Conservation (phyloP, 768 basidiomycete species). For the Paxillus rubicundulus region DNA sequence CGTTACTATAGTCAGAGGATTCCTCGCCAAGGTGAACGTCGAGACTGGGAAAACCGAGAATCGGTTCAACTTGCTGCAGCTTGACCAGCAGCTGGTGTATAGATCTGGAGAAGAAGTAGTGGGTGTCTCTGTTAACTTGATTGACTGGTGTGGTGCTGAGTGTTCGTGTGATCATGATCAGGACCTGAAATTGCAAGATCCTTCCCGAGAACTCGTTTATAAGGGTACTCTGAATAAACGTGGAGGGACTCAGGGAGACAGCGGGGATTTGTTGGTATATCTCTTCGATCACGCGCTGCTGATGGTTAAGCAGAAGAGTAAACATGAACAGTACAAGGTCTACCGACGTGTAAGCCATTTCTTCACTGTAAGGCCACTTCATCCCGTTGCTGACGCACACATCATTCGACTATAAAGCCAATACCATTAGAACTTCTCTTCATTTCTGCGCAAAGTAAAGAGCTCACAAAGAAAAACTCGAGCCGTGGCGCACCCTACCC, state of each 20-base stretch:
- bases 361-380: neutral
- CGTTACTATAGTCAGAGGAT: slow-evolving; percentile 72
- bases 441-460: slow-evolving; percentile 59
- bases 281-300: slow-evolving; percentile 95
- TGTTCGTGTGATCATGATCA: slow-evolving; percentile 28
- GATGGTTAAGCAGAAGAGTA: slow-evolving; percentile 93
- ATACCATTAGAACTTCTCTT: slow-evolving; percentile 93
- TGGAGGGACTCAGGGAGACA: slow-evolving; percentile 65
- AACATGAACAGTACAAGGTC: slow-evolving; percentile 89
- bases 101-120: slow-evolving; percentile 89
- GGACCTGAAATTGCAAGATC: slow-evolving; percentile 85
- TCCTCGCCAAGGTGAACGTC: slow-evolving; percentile 83
- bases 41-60: slow-evolving; percentile 97
- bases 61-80: slow-evolving; percentile 89
- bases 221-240: slow-evolving; percentile 87
- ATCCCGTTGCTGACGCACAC: slow-evolving; percentile 6
- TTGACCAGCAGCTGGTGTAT: slow-evolving; percentile 89
- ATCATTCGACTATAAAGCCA: slow-evolving; percentile 50
- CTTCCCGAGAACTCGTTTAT: slow-evolving; percentile 86
- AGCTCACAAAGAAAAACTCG: slow-evolving; percentile 45
- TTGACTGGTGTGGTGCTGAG: neutral
- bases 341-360: slow-evolving; percentile 75
- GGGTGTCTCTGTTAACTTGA: slow-evolving; percentile 30
- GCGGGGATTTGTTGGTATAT: slow-evolving; percentile 90
- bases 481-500: slow-evolving; percentile 39